Evolutionary conservation across 2,329 filamentous ascomycete species (phyloP).

Genomic region (Sordariomycetes sp.): DNA sequence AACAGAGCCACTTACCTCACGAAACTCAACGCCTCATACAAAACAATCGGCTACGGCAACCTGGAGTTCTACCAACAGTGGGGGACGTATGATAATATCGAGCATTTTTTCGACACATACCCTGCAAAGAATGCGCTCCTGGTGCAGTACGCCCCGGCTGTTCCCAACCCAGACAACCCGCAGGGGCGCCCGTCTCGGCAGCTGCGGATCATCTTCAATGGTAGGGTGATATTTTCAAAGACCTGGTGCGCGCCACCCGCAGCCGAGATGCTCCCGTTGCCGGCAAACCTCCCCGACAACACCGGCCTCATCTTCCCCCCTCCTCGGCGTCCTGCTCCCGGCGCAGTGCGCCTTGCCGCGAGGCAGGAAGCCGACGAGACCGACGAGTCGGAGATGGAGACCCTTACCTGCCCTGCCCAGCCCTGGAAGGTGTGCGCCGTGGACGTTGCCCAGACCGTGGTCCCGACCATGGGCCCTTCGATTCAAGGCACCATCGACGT

Average conservation of each 20-base stretch:
- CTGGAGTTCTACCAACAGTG: too few relatives aligned
- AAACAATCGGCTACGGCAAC: too few relatives aligned
- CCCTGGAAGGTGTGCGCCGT: neutral
- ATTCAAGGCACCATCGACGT: conserved; percentile 3
- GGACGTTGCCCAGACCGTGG: conserved; percentile 1
- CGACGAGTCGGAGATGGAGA: neutral
- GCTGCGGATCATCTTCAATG: conserved; percentile 6
- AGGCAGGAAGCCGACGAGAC: neutral
- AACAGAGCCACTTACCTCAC: too few relatives aligned
- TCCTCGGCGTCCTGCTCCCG: neutral
- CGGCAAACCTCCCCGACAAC: neutral
- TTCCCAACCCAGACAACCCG: neutral
- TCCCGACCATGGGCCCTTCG: neutral
- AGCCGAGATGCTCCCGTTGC: neutral
- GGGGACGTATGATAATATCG: too few relatives aligned
- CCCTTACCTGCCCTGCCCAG: neutral
- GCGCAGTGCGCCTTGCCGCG: neutral
- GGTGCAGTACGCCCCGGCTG: neutral
- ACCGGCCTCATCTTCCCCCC: neutral
- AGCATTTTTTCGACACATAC: neutral
- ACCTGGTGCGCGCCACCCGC: conserved; percentile 5
- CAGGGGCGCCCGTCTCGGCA: neutral
- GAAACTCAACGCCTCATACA: too few relatives aligned
- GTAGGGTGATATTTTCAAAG: conserved; percentile 16
- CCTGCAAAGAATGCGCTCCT: neutral